phyloP scores from a whole-genome alignment of 305 asterid genomes.

The Fraxinus dipetala region DNA sequence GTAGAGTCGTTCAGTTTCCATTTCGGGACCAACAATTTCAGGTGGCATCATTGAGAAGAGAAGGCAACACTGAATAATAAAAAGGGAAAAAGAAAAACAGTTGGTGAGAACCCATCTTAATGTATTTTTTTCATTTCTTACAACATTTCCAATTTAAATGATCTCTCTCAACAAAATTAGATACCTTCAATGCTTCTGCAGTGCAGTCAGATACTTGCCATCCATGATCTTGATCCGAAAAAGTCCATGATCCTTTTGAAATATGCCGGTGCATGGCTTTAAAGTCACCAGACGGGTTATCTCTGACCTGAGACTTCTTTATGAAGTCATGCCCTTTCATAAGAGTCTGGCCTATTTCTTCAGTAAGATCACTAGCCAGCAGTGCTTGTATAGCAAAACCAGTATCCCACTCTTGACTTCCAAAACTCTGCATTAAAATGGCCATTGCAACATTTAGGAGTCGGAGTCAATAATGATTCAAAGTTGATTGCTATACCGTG shows the following conservation, averaged over 20 bases:
- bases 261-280: slow-evolving; percentile 65
- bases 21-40: slow-evolving; percentile 65
- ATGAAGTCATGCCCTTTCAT: slow-evolving; percentile 61
- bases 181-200: slow-evolving; percentile 82
- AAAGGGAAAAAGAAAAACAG: neutral
- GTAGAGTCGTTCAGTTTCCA: slow-evolving; percentile 56
- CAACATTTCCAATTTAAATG: neutral
- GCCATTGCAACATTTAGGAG: neutral
- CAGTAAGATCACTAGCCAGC: slow-evolving; percentile 55
- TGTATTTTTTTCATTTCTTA: neutral
- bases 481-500: neutral
- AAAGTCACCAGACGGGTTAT: slow-evolving; percentile 68
- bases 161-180: neutral
- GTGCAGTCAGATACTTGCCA: slow-evolving; percentile 88
- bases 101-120: neutral
- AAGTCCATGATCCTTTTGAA: slow-evolving; percentile 80
- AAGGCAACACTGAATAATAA: slow-evolving; percentile 64
- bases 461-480: neutral
- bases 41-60: slow-evolving; percentile 72
- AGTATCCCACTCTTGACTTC: slow-evolving; percentile 89
- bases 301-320: slow-evolving; percentile 68
- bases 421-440: slow-evolving; percentile 55
- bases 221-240: slow-evolving; percentile 81
- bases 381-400: slow-evolving; percentile 78
- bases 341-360: slow-evolving; percentile 54